Evolutionary conservation across 2,329 filamentous ascomycete species (phyloP).

Genomic region (Westerdykella ornata): DNA sequence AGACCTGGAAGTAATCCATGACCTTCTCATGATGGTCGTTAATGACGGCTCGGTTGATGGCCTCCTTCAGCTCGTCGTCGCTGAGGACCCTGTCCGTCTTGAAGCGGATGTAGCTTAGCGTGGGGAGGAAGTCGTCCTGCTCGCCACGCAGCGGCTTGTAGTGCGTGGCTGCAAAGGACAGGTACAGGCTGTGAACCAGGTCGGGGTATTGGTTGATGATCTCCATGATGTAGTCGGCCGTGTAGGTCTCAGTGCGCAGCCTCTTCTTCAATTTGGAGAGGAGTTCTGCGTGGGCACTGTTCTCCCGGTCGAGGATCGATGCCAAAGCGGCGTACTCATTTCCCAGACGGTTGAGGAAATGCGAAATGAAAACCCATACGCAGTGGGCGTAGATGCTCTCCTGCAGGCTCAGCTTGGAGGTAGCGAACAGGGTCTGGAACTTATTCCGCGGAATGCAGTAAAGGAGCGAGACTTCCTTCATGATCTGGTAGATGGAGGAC

Average conservation of each 20-base stretch:
- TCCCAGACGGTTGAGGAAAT: slow-evolving; percentile 92
- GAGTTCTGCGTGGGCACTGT: slow-evolving; percentile 78
- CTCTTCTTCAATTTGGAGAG: slow-evolving; percentile 93
- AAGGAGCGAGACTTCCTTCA: slow-evolving; percentile 92
- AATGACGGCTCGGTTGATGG: slow-evolving; percentile 37
- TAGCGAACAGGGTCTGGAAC: slow-evolving; percentile 83
- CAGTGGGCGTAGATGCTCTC: slow-evolving; percentile 97
- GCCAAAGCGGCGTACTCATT: slow-evolving; percentile 86
- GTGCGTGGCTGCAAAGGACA: slow-evolving; percentile 85
- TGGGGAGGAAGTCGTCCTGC: slow-evolving; percentile 63
- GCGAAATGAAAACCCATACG: slow-evolving; percentile 94
- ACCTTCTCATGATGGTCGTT: slow-evolving; percentile 98
- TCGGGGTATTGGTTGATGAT: slow-evolving; percentile 89
- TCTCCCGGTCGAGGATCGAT: slow-evolving; percentile 70
- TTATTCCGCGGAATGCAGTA: slow-evolving; percentile 98
- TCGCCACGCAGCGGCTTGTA: slow-evolving; percentile 61
- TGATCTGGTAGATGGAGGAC: slow-evolving; percentile 95
- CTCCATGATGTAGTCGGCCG: slow-evolving; percentile 93
- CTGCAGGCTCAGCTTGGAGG: slow-evolving; percentile 80
- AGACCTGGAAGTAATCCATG: slow-evolving; percentile 91
- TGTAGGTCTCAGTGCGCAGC: slow-evolving; percentile 93
- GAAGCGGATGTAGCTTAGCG: slow-evolving; percentile 59
- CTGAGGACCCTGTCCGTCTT: slow-evolving; percentile 56
- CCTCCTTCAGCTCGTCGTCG: slow-evolving; percentile 33
- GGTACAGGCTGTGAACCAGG: slow-evolving; percentile 79